These are phyloP conservation scores for Limtongozyma cylindracea DNA, from an alignment of 805 yeast species.

Conservation along the genomic window DNA sequence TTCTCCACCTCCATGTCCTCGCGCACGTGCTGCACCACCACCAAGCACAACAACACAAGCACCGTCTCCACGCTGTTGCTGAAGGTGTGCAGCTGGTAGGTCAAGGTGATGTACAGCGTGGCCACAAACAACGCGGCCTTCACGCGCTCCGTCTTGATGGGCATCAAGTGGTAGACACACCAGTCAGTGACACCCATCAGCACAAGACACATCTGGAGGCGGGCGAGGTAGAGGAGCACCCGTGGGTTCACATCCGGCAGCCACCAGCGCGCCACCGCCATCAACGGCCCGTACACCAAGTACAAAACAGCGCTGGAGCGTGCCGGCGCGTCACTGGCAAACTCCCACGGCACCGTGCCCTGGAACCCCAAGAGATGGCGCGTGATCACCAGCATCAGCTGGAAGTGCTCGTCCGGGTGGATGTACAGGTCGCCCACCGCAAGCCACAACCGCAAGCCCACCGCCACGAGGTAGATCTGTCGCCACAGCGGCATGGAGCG, in stretches of 20 bases:
- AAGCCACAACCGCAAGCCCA: slow-evolving; percentile 24
- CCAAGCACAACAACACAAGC: slow-evolving; percentile 22
- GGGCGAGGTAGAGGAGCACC: slow-evolving; percentile 20
- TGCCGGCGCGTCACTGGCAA: slow-evolving; percentile 24
- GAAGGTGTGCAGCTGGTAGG: slow-evolving; percentile 68
- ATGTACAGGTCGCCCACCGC: slow-evolving; percentile 59
- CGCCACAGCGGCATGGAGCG: no score
- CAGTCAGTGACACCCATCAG: slow-evolving; percentile 13
- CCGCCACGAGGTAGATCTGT: slow-evolving; percentile 13
- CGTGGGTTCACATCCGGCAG: no score
- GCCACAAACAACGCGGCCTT: slow-evolving; percentile 21
- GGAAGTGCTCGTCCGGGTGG: slow-evolving; percentile 97
- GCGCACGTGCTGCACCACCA: slow-evolving; percentile 19
- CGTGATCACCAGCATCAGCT: slow-evolving; percentile 55
- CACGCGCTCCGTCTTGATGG: slow-evolving; percentile 21
- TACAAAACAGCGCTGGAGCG: slow-evolving; percentile 52
- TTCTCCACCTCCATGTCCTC: no score
- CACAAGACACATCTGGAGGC: slow-evolving; percentile 20
- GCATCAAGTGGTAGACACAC: slow-evolving; percentile 19
- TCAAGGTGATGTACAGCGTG: slow-evolving; percentile 46
- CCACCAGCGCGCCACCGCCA: slow-evolving; percentile 28
- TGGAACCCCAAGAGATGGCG: slow-evolving; percentile 16
- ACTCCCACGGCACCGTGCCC: slow-evolving; percentile 65
- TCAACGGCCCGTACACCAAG: slow-evolving; percentile 42
- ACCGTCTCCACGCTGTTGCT: slow-evolving; percentile 68